phyloP scores from a whole-genome alignment of 768 basidiomycete species.

The Neoboletus subvelutipes region DNA sequence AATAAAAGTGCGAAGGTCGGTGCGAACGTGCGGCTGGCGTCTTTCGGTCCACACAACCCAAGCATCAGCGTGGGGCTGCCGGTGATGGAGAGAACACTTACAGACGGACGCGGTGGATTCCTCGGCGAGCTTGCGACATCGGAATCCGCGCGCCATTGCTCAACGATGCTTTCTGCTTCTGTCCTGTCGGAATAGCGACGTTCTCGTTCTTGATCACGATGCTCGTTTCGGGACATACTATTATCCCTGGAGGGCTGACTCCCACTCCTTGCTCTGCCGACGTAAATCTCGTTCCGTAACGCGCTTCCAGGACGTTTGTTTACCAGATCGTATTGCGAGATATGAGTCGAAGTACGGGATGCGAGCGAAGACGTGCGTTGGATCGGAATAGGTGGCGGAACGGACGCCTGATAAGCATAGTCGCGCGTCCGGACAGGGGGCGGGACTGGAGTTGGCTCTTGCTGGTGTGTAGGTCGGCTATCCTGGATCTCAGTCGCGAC shows the following conservation, averaged over 20 bases:
- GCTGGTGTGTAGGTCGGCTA: neutral
- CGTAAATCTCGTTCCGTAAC: slow-evolving; percentile 26
- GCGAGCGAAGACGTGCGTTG: slow-evolving; percentile 21
- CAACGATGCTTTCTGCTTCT: slow-evolving; percentile 27
- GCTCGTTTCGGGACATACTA: slow-evolving; percentile 18
- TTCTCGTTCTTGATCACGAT: slow-evolving; percentile 17
- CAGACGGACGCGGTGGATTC: slow-evolving; percentile 20
- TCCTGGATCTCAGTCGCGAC: slow-evolving; percentile 16
- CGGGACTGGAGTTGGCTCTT: slow-evolving; percentile 17
- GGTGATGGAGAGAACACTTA: slow-evolving; percentile 7
- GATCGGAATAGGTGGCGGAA: slow-evolving; percentile 9
- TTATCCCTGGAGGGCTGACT: slow-evolving; percentile 24
- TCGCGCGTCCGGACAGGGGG: slow-evolving; percentile 30
- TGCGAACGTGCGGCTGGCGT: slow-evolving; percentile 18
- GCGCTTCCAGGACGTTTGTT: slow-evolving; percentile 27
- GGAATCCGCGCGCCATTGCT: slow-evolving; percentile 33
- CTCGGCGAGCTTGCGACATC: slow-evolving; percentile 20
- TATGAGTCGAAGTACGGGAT: slow-evolving; percentile 30
- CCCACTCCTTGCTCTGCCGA: slow-evolving; percentile 21
- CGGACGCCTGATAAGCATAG: slow-evolving; percentile 26
- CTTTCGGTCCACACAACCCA: slow-evolving; percentile 3
- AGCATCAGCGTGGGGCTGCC: slow-evolving; percentile 4
- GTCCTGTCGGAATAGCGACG: slow-evolving; percentile 20
- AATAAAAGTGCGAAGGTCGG: slow-evolving; percentile 14
- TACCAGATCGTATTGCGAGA: slow-evolving; percentile 34